These are phyloP conservation scores for Talaromyces trachyspermus DNA, from an alignment of 495 filamentous ascomycete genomes.

Conservation along the genomic window DNA sequence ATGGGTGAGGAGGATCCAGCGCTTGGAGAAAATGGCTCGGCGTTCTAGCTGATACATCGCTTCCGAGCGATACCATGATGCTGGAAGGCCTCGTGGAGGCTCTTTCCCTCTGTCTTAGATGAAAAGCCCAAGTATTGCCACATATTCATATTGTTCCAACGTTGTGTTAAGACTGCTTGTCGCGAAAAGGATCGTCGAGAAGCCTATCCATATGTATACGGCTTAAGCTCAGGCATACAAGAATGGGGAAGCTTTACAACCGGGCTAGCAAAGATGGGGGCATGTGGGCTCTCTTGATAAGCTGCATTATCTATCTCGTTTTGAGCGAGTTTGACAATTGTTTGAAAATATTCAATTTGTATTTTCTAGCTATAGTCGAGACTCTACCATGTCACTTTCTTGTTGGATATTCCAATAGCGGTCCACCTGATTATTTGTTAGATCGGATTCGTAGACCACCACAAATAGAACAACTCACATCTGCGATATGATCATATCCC, in stretches of 20 bases:
- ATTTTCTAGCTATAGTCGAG: conserved; percentile 13
- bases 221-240: no score
- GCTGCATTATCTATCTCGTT: no score
- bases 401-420: conserved; percentile 7
- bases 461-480: conserved; percentile 24
- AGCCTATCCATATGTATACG: no score
- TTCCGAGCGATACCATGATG: conserved; percentile 40
- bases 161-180: background rate
- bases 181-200: no score
- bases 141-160: conserved; percentile 20
- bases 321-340: no score
- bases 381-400: conserved; percentile 8
- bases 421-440: conserved; percentile 11
- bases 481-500: conserved; percentile 36
- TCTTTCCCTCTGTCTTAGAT: conserved; percentile 39
- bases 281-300: no score
- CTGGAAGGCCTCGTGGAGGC: conserved; percentile 24
- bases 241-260: no score
- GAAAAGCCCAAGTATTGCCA: conserved; percentile 49
- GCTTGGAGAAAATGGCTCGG: conserved; percentile 40
- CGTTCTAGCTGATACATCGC: conserved; percentile 44
- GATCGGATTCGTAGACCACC: background rate
- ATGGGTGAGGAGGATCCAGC: conserved; percentile 22
- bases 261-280: no score
- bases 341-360: background rate